These are phyloP conservation scores for Macrophomina pseudophaseolina DNA, from an alignment of 2,329 filamentous ascomycete genomes.

Conservation along the genomic window DNA sequence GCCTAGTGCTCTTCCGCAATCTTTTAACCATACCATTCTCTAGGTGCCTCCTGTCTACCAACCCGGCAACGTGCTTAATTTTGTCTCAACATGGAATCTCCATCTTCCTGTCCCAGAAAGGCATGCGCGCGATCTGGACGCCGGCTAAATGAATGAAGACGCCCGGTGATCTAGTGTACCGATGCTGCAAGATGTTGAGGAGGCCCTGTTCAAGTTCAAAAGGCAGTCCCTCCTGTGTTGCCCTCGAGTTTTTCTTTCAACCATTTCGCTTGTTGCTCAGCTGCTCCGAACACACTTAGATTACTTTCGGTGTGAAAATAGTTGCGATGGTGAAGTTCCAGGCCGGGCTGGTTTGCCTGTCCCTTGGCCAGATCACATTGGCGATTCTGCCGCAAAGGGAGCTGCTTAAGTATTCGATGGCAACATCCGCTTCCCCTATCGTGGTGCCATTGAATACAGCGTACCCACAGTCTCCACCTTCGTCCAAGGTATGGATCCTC, in stretches of 20 bases:
- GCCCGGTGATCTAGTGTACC: conserved; percentile 4
- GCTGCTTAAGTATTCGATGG: neutral
- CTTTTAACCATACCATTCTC: neutral
- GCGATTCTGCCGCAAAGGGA: neutral
- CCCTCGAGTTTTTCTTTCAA: neutral
- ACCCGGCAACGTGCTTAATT: neutral
- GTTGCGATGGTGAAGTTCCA: neutral
- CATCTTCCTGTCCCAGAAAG: neutral
- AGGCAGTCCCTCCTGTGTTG: neutral
- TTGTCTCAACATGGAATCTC: conserved; percentile 1
- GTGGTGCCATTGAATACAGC: too few species aligned
- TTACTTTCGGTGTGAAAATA: neutral
- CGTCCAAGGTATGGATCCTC: too few species aligned
- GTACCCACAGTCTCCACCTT: too few species aligned
- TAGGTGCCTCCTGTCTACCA: neutral
- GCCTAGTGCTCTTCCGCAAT: neutral
- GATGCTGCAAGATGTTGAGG: neutral
- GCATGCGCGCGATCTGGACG: neutral
- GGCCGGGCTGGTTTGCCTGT: conserved; percentile 1
- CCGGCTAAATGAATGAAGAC: neutral
- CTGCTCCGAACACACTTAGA: neutral
- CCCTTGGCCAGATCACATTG: neutral
- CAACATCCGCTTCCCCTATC: too few species aligned
- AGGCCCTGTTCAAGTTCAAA: neutral
- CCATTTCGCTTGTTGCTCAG: neutral